Conservation (phyloP, 129 eudicot species). For the Rutidosis leptorrhynchoides region DNA sequence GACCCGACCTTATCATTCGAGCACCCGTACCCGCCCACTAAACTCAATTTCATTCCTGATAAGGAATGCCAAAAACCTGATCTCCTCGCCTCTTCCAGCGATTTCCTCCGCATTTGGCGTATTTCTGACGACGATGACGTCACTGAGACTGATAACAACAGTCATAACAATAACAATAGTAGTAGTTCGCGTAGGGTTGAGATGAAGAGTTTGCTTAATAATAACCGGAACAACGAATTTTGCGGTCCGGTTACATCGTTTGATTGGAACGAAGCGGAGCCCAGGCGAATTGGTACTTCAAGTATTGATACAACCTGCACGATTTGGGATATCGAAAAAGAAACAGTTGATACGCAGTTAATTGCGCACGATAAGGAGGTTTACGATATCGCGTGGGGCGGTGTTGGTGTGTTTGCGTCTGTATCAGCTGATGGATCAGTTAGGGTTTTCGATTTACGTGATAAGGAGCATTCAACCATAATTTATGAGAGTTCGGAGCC, state of each 20-base stretch:
- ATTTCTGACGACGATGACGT: slow-evolving; percentile 40
- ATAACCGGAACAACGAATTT: slow-evolving; percentile 71
- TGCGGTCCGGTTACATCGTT: slow-evolving; percentile 93
- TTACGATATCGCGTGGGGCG: slow-evolving; percentile 95
- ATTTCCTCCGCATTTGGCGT: slow-evolving; percentile 79
- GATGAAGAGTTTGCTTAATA: slow-evolving; percentile 57
- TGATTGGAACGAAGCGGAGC: slow-evolving; percentile 97
- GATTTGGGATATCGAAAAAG: slow-evolving; percentile 88
- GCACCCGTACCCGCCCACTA: slow-evolving; percentile 93
- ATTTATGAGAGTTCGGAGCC: slow-evolving; percentile 92
- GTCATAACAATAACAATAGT: neutral
- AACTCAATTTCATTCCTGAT: slow-evolving; percentile 80
- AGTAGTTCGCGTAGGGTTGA: slow-evolving; percentile 45
- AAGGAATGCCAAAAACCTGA: slow-evolving; percentile 92
- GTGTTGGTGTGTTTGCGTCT: slow-evolving; percentile 94
- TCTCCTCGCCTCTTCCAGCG: slow-evolving; percentile 80
- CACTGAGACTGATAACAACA: slow-evolving; percentile 11
- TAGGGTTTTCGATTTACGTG: slow-evolving; percentile 80
- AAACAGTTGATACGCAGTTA: slow-evolving; percentile 81
- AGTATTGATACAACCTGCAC: slow-evolving; percentile 92
- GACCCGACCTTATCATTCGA: slow-evolving; percentile 79
- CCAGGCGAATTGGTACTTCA: slow-evolving; percentile 73
- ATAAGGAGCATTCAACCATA: slow-evolving; percentile 89
- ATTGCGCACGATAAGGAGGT: slow-evolving; percentile 98
- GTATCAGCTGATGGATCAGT: slow-evolving; percentile 94